Percentiles rank a stretch among this genome's conserved stretches.
Evolutionary conservation across 495 filamentous ascomycete species (phyloP).

Genomic region (Podospora comata): DNA sequence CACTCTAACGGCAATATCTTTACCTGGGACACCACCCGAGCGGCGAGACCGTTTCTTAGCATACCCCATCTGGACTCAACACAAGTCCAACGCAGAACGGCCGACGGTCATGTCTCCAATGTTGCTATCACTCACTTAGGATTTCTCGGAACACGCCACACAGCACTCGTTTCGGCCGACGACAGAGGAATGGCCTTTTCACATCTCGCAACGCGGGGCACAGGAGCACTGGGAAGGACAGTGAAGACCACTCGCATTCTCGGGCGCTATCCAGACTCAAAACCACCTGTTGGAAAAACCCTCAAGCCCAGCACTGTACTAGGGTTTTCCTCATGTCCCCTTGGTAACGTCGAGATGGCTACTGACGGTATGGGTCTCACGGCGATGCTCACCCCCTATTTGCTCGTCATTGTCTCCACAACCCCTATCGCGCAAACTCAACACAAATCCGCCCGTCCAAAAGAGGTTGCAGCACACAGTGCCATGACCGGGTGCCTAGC

Average conservation of each 20-base stretch:
- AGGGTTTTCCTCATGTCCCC: constrained; percentile 82
- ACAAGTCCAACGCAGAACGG: constrained; percentile 60
- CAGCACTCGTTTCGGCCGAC: constrained; percentile 96
- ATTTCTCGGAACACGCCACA: constrained; percentile 93
- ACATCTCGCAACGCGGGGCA: constrained; percentile 86
- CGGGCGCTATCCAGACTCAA: constrained; percentile 77
- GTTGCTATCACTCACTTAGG: constrained; percentile 81
- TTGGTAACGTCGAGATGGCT: constrained; percentile 85
- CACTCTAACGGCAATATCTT: constrained; percentile 92
- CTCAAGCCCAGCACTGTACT: constrained; percentile 94
- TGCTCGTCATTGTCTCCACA: constrained; percentile 93
- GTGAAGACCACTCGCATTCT: constrained; percentile 89
- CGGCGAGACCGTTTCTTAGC: constrained; percentile 81
- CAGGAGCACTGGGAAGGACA: constrained; percentile 77
- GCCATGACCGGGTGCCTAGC: constrained; percentile 90
- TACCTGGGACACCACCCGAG: constrained; percentile 86
- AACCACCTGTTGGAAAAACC: constrained; percentile 53
- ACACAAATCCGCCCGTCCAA: constrained; percentile 84
- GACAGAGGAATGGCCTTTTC: constrained; percentile 97
- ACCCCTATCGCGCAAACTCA: constrained; percentile 95
- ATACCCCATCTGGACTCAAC: constrained; percentile 71
- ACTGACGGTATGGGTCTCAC: constrained; percentile 89
- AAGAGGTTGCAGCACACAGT: constrained; percentile 82
- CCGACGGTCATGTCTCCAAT: constrained; percentile 79
- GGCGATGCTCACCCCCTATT: constrained; percentile 92